phyloP scores from a whole-genome alignment of 192 early-diverging fungal species.

The Geranomyces variabilis region DNA sequence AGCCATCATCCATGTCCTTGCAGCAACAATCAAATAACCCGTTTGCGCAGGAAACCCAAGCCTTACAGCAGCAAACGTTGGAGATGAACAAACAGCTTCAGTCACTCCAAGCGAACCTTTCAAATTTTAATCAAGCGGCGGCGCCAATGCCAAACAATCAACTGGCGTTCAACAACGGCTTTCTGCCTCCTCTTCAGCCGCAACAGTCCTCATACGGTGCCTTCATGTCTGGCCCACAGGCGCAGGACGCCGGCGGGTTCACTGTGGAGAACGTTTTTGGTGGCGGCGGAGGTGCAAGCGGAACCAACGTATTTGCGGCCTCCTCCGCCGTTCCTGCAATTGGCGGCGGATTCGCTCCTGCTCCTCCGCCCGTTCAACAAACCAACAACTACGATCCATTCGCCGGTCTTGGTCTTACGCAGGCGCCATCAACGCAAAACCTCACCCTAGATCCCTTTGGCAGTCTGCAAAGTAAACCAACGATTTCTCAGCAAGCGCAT shows the following conservation, averaged over 20 bases:
- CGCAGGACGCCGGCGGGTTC: conserved; percentile 20
- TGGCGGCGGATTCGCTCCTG: conserved; percentile 10
- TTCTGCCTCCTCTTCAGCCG: not conserved
- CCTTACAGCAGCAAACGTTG: conserved; percentile 32
- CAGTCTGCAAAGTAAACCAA: not conserved
- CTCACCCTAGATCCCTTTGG: conserved; percentile 29
- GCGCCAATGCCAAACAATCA: not conserved
- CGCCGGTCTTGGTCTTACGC: conserved; percentile 17
- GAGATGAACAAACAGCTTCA: conserved; percentile 27
- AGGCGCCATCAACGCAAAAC: not conserved
- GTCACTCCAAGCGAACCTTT: conserved; percentile 16
- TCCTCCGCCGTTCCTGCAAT: conserved; percentile 10
- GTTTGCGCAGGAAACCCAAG: conserved; percentile 20
- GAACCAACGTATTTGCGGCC: not conserved
- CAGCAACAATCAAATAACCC: conserved; percentile 20
- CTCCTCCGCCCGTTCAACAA: conserved; percentile 3
- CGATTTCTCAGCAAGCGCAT: not conserved
- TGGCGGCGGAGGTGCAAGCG: not conserved
- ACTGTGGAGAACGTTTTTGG: conserved; percentile 57
- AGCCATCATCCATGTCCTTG: not conserved
- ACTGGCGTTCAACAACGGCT: not conserved
- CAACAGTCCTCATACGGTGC: not conserved
- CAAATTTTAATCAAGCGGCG: not conserved
- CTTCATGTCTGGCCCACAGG: not conserved
- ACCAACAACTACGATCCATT: conserved; percentile 18